Evolutionary conservation across 176 grass and related monocot genomes (phyloP).

Genomic region (Oryza rufipogon): DNA sequence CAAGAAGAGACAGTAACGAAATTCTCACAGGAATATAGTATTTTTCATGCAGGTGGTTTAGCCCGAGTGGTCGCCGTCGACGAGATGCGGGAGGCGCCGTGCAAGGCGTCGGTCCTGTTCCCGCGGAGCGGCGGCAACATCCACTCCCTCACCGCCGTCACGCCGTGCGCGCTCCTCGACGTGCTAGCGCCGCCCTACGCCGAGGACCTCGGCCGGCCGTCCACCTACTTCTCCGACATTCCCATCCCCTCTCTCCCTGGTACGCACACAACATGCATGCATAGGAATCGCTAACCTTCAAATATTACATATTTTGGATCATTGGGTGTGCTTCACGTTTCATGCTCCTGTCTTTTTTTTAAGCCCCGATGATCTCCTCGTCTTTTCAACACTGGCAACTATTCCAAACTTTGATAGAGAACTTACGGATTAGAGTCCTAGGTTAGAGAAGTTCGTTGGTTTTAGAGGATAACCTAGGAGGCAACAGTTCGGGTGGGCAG

Average conservation of each 20-base stretch:
- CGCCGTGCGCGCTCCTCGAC: conserved; percentile 61
- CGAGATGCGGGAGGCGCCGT: conserved; percentile 38
- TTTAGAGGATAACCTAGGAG: no score
- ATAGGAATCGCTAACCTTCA: no score
- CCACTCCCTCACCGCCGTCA: conserved; percentile 56
- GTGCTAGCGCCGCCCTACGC: conserved; percentile 56
- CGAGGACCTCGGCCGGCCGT: conserved; percentile 43
- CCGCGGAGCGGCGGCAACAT: conserved; percentile 57
- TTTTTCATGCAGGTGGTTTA: conserved; percentile 38
- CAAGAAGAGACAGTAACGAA: background rate
- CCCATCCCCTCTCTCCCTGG: conserved; percentile 50
- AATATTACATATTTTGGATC: no score
- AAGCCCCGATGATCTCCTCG: no score
- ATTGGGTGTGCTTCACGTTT: no score
- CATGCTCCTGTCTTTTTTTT: no score
- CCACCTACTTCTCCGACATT: conserved; percentile 48
- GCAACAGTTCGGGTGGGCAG: no score
- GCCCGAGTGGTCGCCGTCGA: conserved; percentile 53
- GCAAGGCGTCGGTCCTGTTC: conserved; percentile 61
- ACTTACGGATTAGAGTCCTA: no score
- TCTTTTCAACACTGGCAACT: no score
- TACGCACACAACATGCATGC: background rate
- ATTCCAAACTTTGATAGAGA: no score
- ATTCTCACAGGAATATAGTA: background rate
- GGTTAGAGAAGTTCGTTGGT: no score